Percentiles rank a stretch among this genome's conserved stretches.
Evolutionary conservation across 2,329 filamentous ascomycete genomes (phyloP).

Genomic region (Ascochyta pisi): DNA sequence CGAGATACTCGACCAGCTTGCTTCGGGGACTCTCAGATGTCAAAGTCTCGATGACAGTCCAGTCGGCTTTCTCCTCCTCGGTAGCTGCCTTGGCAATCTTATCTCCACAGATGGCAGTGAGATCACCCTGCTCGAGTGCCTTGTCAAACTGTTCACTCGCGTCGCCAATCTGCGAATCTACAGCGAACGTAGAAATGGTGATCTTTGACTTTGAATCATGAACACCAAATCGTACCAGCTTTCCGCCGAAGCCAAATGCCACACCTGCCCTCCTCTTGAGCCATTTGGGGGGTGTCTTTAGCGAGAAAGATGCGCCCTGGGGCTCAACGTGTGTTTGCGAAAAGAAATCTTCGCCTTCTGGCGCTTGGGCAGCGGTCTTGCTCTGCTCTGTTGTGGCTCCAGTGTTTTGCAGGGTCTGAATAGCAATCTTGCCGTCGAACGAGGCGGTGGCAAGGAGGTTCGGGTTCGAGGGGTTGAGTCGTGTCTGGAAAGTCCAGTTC

Average conservation of each 20-base stretch:
- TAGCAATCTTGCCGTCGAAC: conserved; percentile 93
- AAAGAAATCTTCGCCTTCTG: conserved; percentile 97
- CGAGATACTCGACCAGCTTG: conserved; percentile 86
- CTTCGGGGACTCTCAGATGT: conserved; percentile 85
- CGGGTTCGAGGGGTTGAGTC: conserved; percentile 93
- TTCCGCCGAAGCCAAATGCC: conserved; percentile 94
- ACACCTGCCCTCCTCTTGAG: conserved; percentile 83
- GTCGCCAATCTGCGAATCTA: conserved; percentile 83
- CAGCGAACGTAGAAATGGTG: conserved; percentile 83
- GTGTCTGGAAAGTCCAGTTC: conserved; percentile 98
- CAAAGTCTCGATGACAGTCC: conserved; percentile 91
- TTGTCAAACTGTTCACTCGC: conserved; percentile 88
- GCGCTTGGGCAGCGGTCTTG: conserved; percentile 61
- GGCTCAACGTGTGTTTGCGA: conserved; percentile 90
- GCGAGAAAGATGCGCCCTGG: conserved; percentile 86
- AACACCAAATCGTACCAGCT: conserved; percentile 78
- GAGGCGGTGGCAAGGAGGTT: conserved; percentile 92
- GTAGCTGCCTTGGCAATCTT: conserved; percentile 77
- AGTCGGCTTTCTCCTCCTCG: conserved; percentile 94
- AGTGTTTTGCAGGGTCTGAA: conserved; percentile 94
- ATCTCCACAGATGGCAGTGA: conserved; percentile 78
- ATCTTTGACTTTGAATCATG: conserved; percentile 78
- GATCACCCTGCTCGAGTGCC: conserved; percentile 77
- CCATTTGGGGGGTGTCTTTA: conserved; percentile 89
- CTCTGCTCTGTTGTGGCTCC: conserved; percentile 76